phyloP scores from a whole-genome alignment of 768 basidiomycete genomes.

The Gymnopilus junonius region DNA sequence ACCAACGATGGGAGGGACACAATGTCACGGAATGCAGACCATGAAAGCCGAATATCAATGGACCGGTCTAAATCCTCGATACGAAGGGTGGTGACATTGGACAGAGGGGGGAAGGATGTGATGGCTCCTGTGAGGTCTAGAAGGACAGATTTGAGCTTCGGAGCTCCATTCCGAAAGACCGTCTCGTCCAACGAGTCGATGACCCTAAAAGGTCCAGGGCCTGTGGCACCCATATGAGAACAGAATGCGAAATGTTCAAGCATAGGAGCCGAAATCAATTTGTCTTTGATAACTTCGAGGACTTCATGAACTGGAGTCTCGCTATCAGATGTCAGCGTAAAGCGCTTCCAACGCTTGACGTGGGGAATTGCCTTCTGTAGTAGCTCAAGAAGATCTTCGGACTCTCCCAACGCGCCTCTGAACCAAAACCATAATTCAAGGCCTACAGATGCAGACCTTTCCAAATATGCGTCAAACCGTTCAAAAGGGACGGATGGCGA shows the following conservation, averaged over 20 bases:
- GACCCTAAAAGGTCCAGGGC: neutral
- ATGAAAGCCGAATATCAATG: neutral
- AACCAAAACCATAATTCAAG: constrained; percentile 25
- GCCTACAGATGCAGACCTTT: constrained; percentile 19
- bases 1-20: constrained; percentile 15
- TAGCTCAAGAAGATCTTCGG: constrained; percentile 4
- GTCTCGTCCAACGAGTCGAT: constrained; percentile 1
- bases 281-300: neutral
- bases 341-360: constrained; percentile 19
- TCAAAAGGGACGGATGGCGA: constrained; percentile 6
- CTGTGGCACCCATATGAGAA: neutral
- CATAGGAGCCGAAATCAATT: constrained; percentile 15
- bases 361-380: constrained; percentile 13
- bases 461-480: constrained; percentile 24
- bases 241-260: constrained; percentile 21
- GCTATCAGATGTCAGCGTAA: constrained; percentile 16
- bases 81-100: constrained; percentile 21
- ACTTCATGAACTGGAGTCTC: neutral
- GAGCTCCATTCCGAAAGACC: constrained; percentile 23
- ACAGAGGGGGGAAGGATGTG: constrained; percentile 12
- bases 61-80: constrained; percentile 7
- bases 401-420: neutral
- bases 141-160: constrained; percentile 17
- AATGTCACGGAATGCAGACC: constrained; percentile 6
- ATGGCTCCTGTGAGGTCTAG: constrained; percentile 13